These are phyloP conservation scores for Stenocarpella maydis DNA, from an alignment of 2,329 filamentous ascomycete species.

Conservation along the genomic window DNA sequence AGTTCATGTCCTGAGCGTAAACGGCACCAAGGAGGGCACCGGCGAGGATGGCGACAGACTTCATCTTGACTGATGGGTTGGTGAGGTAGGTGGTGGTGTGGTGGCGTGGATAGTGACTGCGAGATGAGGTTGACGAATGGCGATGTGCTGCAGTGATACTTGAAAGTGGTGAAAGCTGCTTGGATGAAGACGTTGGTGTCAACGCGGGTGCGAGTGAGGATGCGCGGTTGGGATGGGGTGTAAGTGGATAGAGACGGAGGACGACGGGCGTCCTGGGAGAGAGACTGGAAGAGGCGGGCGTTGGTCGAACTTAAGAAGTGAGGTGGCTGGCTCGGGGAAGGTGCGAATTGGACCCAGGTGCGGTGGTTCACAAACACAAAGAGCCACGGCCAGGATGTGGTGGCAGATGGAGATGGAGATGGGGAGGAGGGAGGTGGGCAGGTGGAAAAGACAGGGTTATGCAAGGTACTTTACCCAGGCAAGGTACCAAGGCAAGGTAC, in stretches of 20 bases:
- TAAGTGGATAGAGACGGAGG: conserved; percentile 11
- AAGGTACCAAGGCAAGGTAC: too few relatives aligned
- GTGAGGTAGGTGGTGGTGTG: conserved; percentile 24
- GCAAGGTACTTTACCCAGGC: too few relatives aligned
- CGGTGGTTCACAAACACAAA: conserved; percentile 31
- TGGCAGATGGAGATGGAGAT: background rate
- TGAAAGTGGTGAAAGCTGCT: conserved; percentile 16
- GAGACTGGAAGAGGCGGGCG: conserved; percentile 20
- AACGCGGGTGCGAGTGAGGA: conserved; percentile 26
- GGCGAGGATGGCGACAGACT: conserved; percentile 52
- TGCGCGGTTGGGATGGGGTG: background rate
- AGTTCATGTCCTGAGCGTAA: conserved; percentile 51
- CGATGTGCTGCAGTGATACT: conserved; percentile 32
- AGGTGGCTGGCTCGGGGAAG: conserved; percentile 26
- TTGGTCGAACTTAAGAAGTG: conserved; percentile 30
- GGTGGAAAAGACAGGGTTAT: background rate
- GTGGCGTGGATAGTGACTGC: conserved; percentile 15
- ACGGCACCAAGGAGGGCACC: conserved; percentile 51
- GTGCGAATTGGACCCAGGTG: conserved; percentile 16
- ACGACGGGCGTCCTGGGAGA: background rate
- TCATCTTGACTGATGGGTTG: conserved; percentile 55
- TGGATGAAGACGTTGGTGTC: conserved; percentile 28
- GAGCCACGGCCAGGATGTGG: conserved; percentile 10
- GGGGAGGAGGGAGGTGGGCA: too few relatives aligned
- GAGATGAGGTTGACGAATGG: conserved; percentile 28